Percentiles rank a stretch among this genome's conserved stretches.
phyloP scores from a whole-genome alignment of 345 rosid species.

The Capsella bursapastoris region DNA sequence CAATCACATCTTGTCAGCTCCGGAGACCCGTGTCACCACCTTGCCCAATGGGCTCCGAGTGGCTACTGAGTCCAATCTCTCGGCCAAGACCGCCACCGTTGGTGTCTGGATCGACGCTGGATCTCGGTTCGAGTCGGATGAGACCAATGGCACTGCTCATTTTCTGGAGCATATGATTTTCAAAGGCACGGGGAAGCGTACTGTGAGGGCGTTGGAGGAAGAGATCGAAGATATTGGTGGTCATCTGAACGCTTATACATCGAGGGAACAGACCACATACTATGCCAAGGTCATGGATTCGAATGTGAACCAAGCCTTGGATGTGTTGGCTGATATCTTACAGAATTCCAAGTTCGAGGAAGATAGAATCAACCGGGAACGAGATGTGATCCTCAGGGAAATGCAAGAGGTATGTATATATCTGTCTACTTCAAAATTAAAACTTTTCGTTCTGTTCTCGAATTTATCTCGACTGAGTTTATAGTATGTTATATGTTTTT shows the following conservation, averaged over 20 bases:
- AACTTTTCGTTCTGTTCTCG: slow-evolving; percentile 17
- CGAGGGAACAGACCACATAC: slow-evolving; percentile 95
- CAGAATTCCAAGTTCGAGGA: slow-evolving; percentile 86
- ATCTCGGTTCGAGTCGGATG: slow-evolving; percentile 86
- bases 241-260: slow-evolving; percentile 90
- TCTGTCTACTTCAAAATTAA: background rate
- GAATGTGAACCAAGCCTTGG: slow-evolving; percentile 70
- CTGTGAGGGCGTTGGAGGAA: slow-evolving; percentile 70
- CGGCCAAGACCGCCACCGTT: slow-evolving; percentile 79
- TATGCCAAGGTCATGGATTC: slow-evolving; percentile 89
- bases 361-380: slow-evolving; percentile 65
- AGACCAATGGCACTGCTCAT: slow-evolving; percentile 91
- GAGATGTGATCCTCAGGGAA: slow-evolving; percentile 77
- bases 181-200: slow-evolving; percentile 81
- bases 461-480: background rate
- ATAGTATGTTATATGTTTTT: background rate
- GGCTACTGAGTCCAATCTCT: slow-evolving; percentile 87
- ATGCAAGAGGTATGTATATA: slow-evolving; percentile 67
- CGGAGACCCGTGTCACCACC: slow-evolving; percentile 91
- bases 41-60: slow-evolving; percentile 87
- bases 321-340: slow-evolving; percentile 87
- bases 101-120: slow-evolving; percentile 99
- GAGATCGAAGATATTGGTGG: slow-evolving; percentile 98
- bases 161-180: slow-evolving; percentile 98
- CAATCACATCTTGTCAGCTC: slow-evolving; percentile 80